phyloP scores from a whole-genome alignment of 805 yeast species.

The Spathaspora boniae region DNA sequence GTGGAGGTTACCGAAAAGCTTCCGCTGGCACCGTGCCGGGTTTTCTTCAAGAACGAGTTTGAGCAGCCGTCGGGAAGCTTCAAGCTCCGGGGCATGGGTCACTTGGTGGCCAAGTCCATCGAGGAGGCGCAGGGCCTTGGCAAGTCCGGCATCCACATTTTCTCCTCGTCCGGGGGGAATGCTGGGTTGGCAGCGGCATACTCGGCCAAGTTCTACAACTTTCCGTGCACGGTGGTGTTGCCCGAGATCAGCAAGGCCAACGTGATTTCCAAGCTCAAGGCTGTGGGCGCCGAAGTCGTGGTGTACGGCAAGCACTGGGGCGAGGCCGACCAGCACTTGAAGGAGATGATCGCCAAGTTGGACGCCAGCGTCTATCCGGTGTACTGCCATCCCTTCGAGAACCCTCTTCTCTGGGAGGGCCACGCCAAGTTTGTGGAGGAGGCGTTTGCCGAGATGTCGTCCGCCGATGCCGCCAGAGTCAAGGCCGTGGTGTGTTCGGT shows the following conservation, averaged over 20 bases:
- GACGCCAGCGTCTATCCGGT: constrained; percentile 16
- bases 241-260: constrained; percentile 20
- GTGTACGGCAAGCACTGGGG: constrained; percentile 29
- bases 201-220: constrained; percentile 16
- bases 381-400: constrained; percentile 33
- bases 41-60: constrained; percentile 47
- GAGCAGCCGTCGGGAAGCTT: constrained; percentile 58
- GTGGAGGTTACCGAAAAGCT: constrained; percentile 26
- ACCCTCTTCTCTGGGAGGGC: constrained; percentile 30
- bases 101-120: constrained; percentile 36
- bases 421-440: constrained; percentile 24
- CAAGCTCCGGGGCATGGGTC: constrained; percentile 54
- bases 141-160: constrained; percentile 18
- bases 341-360: constrained; percentile 14
- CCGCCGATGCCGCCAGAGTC: constrained; percentile 16
- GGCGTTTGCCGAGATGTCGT: constrained; percentile 18
- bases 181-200: constrained; percentile 36
- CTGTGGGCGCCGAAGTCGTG: constrained; percentile 21
- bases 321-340: constrained; percentile 26
- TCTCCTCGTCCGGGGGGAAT: constrained; percentile 33
- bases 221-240: constrained; percentile 29
- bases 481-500: constrained; percentile 28
- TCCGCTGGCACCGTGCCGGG: constrained; percentile 28
- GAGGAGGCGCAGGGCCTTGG: constrained; percentile 18
- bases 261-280: constrained; percentile 17